These are phyloP conservation scores for Ampelomyces quisqualis DNA, from an alignment of 2,329 filamentous ascomycete species.

Conservation along the genomic window DNA sequence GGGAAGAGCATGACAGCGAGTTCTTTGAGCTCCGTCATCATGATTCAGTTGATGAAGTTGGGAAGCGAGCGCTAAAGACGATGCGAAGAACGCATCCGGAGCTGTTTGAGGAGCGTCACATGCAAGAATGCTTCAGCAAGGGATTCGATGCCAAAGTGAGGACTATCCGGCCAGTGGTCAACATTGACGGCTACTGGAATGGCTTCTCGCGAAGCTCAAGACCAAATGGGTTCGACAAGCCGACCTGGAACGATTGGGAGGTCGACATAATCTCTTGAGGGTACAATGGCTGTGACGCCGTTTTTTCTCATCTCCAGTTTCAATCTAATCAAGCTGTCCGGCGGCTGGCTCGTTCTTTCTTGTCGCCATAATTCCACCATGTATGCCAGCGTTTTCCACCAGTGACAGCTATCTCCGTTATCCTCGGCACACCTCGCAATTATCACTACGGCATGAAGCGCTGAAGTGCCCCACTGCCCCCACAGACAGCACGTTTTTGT, in stretches of 20 bases:
- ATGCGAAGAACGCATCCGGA: conserved; percentile 57
- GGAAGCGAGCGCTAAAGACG: conserved; percentile 57
- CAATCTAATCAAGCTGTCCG: no score
- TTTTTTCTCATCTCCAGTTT: no score
- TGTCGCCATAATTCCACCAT: no score
- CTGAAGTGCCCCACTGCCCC: neutral
- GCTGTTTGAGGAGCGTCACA: conserved; percentile 53
- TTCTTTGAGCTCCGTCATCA: conserved; percentile 61
- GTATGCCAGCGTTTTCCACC: no score
- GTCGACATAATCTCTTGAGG: conserved; percentile 44
- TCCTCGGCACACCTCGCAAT: no score
- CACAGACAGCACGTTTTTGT: neutral
- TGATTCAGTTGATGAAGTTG: conserved; percentile 66
- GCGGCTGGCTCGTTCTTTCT: no score
- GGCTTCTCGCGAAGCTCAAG: conserved; percentile 51
- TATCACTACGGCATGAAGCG: no score
- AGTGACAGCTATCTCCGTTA: no score
- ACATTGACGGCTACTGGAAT: conserved; percentile 52
- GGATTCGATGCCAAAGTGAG: conserved; percentile 50
- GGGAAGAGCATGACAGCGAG: conserved; percentile 51
- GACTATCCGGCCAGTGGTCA: conserved; percentile 50
- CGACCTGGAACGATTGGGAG: conserved; percentile 52
- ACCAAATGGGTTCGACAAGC: conserved; percentile 55
- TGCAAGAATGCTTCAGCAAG: conserved; percentile 54
- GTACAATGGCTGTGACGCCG: no score